Percentiles rank a stretch among this genome's conserved stretches.
Evolutionary conservation across 169 alveolate species (phyloP).

Genomic region (Besnoitia besnoiti): DNA sequence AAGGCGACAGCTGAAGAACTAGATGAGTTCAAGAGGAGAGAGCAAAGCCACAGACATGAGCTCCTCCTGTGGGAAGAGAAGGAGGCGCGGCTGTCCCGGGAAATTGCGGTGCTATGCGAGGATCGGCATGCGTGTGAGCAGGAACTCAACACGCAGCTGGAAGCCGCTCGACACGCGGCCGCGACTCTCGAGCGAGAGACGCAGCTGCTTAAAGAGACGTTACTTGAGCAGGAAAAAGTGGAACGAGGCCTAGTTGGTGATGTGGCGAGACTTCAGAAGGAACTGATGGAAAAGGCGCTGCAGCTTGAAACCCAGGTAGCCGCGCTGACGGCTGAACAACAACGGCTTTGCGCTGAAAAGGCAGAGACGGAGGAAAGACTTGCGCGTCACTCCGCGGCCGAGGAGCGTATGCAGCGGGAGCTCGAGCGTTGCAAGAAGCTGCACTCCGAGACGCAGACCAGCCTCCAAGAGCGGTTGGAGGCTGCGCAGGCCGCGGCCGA

Average conservation of each 20-base stretch:
- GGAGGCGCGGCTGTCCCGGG: neutral
- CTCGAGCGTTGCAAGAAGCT: neutral
- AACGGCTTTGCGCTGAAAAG: neutral
- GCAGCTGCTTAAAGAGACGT: neutral
- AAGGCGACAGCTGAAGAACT: neutral
- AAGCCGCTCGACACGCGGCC: neutral
- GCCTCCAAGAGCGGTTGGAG: neutral
- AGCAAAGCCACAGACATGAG: neutral
- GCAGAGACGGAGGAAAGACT: neutral
- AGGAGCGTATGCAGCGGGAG: neutral
- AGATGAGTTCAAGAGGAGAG: neutral
- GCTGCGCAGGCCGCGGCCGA: neutral
- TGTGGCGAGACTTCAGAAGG: neutral
- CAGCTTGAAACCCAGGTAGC: neutral
- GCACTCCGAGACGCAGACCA: neutral
- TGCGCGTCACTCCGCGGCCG: neutral
- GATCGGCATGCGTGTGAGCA: neutral
- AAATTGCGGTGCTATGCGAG: neutral
- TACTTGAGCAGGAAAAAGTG: neutral
- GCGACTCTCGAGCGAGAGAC: neutral
- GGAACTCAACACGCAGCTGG: neutral
- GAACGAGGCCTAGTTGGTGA: neutral
- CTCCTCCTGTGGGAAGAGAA: neutral
- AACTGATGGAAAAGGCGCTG: neutral
- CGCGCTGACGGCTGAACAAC: neutral